These are phyloP conservation scores for Artemisia tridentata DNA, from an alignment of 129 eudicot species.

Conservation along the genomic window DNA sequence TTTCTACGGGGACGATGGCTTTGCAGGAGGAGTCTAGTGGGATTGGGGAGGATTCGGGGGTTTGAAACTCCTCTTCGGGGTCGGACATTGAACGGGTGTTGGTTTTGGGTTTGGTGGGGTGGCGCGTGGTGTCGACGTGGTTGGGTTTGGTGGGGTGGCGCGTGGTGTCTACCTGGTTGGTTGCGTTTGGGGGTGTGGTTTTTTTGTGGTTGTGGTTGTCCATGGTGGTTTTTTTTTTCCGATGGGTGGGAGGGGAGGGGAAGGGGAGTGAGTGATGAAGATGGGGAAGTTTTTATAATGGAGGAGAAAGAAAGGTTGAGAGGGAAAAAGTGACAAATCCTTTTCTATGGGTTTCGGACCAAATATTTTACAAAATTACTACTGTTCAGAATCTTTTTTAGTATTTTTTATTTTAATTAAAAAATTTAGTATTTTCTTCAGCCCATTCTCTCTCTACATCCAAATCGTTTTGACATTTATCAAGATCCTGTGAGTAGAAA, in stretches of 20 bases:
- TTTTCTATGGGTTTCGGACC: constrained; percentile 39
- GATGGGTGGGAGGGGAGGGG: neutral
- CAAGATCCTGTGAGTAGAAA: too few species aligned
- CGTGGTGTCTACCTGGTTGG: neutral
- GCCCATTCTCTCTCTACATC: too few species aligned
- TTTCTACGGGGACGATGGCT: constrained; percentile 32
- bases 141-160: constrained; percentile 21
- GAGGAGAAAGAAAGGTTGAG: constrained; percentile 8
- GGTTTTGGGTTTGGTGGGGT: constrained; percentile 17
- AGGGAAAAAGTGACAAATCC: constrained; percentile 22
- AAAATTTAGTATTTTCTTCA: too few species aligned
- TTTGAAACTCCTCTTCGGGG: constrained; percentile 56
- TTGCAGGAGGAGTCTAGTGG: constrained; percentile 30
- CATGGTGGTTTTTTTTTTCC: constrained; percentile 18
- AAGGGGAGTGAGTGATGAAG: neutral
- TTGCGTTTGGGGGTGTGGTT: constrained; percentile 16
- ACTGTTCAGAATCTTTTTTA: neutral
- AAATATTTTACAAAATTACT: neutral
- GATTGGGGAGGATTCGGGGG: constrained; percentile 46
- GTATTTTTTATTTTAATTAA: neutral
- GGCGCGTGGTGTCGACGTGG: constrained; percentile 1
- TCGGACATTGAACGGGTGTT: constrained; percentile 60
- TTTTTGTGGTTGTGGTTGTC: constrained; percentile 16
- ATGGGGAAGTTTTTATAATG: neutral
- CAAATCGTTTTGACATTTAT: too few species aligned